These are phyloP conservation scores for Stagonosporopsis vannaccii DNA, from an alignment of 2,329 filamentous ascomycete species.

Conservation along the genomic window DNA sequence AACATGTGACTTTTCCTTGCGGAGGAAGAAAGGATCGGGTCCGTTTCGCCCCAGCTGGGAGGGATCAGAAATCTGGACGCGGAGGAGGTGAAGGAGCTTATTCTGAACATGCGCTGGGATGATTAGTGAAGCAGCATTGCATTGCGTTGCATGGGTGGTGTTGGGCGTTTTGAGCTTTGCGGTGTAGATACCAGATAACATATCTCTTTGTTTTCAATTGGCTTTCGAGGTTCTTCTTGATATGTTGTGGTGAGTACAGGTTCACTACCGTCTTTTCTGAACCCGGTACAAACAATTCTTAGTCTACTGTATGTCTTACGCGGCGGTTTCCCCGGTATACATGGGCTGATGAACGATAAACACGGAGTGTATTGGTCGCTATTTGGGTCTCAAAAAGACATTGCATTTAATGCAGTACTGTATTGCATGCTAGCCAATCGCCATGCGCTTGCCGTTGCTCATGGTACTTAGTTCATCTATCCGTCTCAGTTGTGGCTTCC, in stretches of 20 bases:
- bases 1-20: conserved; percentile 40
- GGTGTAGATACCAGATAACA: conserved; percentile 14
- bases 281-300: no score
- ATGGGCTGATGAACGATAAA: neutral
- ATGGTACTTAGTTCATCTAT: neutral
- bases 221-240: neutral
- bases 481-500: conserved; percentile 5
- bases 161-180: conserved; percentile 8
- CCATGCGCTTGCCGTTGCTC: conserved; percentile 1
- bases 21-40: conserved; percentile 21
- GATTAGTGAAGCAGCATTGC: conserved; percentile 26
- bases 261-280: neutral
- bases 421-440: neutral
- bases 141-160: conserved; percentile 7
- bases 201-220: conserved; percentile 2
- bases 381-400: neutral
- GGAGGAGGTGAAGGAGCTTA: conserved; percentile 33
- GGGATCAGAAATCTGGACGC: conserved; percentile 20
- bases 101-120: conserved; percentile 43
- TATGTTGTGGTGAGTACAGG: neutral
- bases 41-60: neutral
- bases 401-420: neutral
- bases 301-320: neutral
- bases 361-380: neutral
- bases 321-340: no score